These are phyloP conservation scores for Euclidium syriacum DNA, from an alignment of 345 rosid genomes.

Conservation along the genomic window DNA sequence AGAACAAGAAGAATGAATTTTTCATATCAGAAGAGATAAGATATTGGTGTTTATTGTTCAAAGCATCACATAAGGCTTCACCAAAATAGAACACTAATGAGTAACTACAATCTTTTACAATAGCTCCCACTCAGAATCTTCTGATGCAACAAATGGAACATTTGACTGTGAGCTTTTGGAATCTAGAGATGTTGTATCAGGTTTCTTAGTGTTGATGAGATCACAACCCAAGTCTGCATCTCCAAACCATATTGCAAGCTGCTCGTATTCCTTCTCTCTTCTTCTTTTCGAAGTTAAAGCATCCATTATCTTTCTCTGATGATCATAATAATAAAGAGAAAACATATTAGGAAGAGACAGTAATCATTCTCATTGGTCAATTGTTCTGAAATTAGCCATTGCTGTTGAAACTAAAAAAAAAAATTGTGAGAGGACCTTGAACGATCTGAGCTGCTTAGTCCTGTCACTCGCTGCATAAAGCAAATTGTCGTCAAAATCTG, in stretches of 20 bases:
- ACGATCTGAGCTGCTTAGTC: constrained; percentile 46
- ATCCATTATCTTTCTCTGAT: constrained; percentile 61
- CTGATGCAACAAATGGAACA: constrained; percentile 17
- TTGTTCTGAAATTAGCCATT: background rate
- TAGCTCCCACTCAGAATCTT: constrained; percentile 71
- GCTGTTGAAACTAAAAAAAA: background rate
- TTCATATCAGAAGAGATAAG: background rate
- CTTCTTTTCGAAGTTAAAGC: constrained; percentile 54
- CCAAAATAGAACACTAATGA: background rate
- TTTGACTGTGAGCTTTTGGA: constrained; percentile 21
- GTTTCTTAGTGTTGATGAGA: constrained; percentile 20
- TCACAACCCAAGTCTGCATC: constrained; percentile 43
- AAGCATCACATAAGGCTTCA: background rate
- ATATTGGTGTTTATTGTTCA: background rate
- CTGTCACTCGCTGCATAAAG: constrained; percentile 48
- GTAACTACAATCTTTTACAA: constrained; percentile 38
- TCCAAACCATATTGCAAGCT: constrained; percentile 69
- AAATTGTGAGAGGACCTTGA: constrained; percentile 67
- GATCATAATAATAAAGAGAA: background rate
- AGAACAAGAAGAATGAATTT: background rate
- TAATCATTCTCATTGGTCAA: background rate
- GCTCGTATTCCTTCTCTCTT: constrained; percentile 69
- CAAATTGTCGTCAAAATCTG: constrained; percentile 36
- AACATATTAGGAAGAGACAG: background rate
- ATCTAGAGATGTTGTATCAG: constrained; percentile 2